These are phyloP conservation scores for Epichloe sp. DNA, from an alignment of 2,329 filamentous ascomycete species.

Conservation along the genomic window DNA sequence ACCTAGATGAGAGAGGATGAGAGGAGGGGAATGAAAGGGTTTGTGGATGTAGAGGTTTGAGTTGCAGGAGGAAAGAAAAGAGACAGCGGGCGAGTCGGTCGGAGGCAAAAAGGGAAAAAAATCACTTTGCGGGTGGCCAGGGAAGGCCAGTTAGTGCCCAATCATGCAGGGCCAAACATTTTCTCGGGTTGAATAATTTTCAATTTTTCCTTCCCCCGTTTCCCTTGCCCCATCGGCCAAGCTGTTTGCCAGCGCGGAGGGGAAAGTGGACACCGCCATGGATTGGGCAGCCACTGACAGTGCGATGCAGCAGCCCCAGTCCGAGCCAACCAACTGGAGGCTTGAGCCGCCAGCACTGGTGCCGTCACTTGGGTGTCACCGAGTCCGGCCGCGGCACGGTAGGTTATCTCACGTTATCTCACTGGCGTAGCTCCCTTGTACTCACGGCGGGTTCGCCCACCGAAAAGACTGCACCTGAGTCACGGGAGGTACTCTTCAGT, in stretches of 20 bases:
- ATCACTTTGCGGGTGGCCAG: conserved; percentile 18
- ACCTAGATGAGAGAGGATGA: conserved; percentile 16
- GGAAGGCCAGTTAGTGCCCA: conserved; percentile 22
- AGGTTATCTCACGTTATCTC: no score
- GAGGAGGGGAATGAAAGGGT: conserved; percentile 19
- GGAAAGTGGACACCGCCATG: neutral
- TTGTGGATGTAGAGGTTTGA: conserved; percentile 17
- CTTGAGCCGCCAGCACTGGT: no score
- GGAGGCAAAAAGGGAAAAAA: conserved; percentile 25
- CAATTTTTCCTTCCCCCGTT: neutral
- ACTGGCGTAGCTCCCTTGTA: neutral
- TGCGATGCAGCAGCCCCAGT: conserved; percentile 1
- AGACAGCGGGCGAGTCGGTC: conserved; percentile 8
- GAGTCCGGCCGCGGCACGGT: neutral
- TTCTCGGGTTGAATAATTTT: conserved; percentile 6
- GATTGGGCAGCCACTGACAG: conserved; percentile 1
- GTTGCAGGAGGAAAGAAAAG: conserved; percentile 21
- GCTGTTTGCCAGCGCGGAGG: neutral
- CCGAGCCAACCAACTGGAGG: neutral
- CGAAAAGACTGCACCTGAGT: neutral
- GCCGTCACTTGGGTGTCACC: neutral
- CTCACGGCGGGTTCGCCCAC: neutral
- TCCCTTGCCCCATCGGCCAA: neutral
- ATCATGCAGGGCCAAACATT: conserved; percentile 1
- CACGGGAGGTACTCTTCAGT: neutral